Percentiles rank a stretch among this genome's conserved stretches.
These are phyloP conservation scores for Kernera saxatilis DNA, from an alignment of 345 rosid genomes.

Conservation along the genomic window DNA sequence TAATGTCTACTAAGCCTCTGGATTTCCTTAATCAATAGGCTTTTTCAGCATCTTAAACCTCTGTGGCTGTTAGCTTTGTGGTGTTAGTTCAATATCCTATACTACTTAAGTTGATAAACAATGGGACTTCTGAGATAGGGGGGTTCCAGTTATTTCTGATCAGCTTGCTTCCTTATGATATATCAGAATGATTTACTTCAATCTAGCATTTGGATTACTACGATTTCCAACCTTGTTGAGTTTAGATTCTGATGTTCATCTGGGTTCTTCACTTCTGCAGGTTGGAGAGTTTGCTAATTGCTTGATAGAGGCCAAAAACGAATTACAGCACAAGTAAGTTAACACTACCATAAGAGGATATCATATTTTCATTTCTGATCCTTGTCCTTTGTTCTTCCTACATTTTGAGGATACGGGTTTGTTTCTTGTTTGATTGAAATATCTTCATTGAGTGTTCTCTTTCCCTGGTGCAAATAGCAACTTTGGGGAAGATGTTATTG, in stretches of 20 bases:
- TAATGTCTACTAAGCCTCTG: neutral
- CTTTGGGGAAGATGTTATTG: neutral
- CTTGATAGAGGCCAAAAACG: constrained; percentile 68
- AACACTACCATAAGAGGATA: neutral
- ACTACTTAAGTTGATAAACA: neutral
- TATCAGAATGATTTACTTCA: neutral
- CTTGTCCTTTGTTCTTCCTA: neutral
- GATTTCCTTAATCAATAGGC: neutral
- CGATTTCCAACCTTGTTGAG: neutral
- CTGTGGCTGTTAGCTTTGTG: neutral
- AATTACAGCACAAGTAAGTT: constrained; percentile 81
- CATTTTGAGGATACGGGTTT: neutral
- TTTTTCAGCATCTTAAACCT: neutral
- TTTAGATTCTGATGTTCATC: constrained; percentile 10
- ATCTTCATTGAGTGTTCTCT: neutral
- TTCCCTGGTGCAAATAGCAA: neutral
- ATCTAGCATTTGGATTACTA: neutral
- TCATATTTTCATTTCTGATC: neutral
- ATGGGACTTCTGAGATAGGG: neutral
- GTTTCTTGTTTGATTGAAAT: neutral
- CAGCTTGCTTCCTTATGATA: constrained; percentile 2
- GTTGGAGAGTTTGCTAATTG: constrained; percentile 85
- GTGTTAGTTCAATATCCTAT: neutral
- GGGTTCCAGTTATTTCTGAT: too few relatives aligned
- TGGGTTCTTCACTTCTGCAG: constrained; percentile 33